Base-by-base conservation (phyloP, 345 rosid species). In the Populus deltoides region DNA sequence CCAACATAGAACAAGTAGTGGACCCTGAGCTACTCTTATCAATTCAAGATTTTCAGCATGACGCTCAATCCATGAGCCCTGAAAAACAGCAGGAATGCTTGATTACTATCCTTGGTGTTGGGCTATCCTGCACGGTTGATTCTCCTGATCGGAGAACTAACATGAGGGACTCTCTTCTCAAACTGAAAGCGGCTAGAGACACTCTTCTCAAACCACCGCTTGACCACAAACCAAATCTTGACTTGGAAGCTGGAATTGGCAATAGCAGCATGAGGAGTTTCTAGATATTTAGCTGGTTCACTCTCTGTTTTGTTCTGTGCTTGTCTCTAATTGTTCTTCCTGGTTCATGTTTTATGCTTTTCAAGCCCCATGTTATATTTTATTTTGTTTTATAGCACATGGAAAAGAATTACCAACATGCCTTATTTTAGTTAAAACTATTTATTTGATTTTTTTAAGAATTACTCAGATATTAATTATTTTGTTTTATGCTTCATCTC, bases 81-180 rank as follows among this genome's bases (percentile, higher is more conserved):
- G 75, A 73, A 66, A 43, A 24, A 41, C 45, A 57, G 24, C 41
- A 39, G 8, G 85, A 79, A 49, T 85, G 83, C 25, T 55, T 89
- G 79, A 74, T 65, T 18, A 82, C 81, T 41, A 47, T 84, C 31
- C 31, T 86, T 22, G 90, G 82, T 24, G 81, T 83, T 62, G 90
- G 90, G 22, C 81, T 89, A 43, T 72, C 84, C 65, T 87, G 90
- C 71, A 77, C 83, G 7, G 51, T 63, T 0, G 70, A 73, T 43
- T 81, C 87, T 75, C 86, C 90, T 57, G 82, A 75, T 66, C 80
- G 66, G 3, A 74, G 92, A 41, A 76, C 83, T 36, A 78, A 76
- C 79, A 81, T 86, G 71, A 83, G 89, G 66, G 85, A 82, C 41
- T 87, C 87, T 72, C 77, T 85, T 75, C 72, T 62, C 45, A 80